Conservation (phyloP, 2,329 filamentous ascomycete genomes). For the Apiospora arundinis region DNA sequence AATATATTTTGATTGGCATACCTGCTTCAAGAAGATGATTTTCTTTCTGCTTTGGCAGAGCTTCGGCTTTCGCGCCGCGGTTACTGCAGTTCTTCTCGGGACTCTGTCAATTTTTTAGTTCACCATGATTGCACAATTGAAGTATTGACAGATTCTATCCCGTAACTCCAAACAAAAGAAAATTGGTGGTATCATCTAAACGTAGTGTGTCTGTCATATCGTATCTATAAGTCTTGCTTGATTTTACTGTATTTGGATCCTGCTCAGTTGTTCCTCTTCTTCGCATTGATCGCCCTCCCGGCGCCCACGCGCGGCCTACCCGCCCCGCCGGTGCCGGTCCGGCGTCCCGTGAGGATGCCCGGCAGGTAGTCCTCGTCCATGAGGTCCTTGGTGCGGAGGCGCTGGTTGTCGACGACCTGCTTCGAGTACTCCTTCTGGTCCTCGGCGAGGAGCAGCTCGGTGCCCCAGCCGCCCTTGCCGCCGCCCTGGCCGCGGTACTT, state of each 20-base stretch:
- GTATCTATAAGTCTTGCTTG: background rate
- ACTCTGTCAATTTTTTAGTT: no score
- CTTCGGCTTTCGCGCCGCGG: background rate
- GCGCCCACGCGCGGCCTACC: slow-evolving; percentile 82
- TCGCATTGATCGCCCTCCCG: slow-evolving; percentile 85
- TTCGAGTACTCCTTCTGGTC: slow-evolving; percentile 92
- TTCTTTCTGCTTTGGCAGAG: background rate
- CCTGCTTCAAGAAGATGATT: background rate
- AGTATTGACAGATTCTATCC: background rate
- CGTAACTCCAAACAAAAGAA: background rate
- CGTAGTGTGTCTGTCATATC: slow-evolving; percentile 13
- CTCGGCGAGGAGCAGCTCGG: slow-evolving; percentile 82
- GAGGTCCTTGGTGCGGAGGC: slow-evolving; percentile 76
- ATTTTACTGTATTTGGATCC: background rate
- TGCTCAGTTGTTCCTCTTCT: slow-evolving; percentile 58
- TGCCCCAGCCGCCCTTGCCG: slow-evolving; percentile 87
- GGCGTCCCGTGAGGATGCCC: slow-evolving; percentile 80
- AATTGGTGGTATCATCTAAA: slow-evolving; percentile 19
- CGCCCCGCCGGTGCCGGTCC: slow-evolving; percentile 61
- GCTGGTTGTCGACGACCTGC: slow-evolving; percentile 67
- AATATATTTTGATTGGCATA: slow-evolving; percentile 18
- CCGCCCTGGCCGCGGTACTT: slow-evolving; percentile 71
- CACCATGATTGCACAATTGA: background rate
- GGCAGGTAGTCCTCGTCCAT: slow-evolving; percentile 97
- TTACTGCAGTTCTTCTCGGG: background rate